These are phyloP conservation scores for Aristolochia fimbriata DNA, from an alignment of 164 flowering plant genomes.

Conservation along the genomic window DNA sequence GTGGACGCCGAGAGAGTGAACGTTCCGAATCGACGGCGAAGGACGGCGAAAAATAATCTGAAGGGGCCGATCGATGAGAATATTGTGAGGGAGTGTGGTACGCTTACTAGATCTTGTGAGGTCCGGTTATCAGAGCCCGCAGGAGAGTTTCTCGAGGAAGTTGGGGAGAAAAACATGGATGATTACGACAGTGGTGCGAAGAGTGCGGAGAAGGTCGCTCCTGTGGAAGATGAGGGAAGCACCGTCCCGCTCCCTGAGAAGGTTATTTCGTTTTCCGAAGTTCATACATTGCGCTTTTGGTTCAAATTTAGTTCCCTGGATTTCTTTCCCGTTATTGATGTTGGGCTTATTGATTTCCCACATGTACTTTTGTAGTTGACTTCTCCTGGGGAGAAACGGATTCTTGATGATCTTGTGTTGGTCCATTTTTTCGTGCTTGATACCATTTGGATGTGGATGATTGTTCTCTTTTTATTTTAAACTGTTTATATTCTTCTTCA, in stretches of 20 bases:
- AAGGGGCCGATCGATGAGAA: constrained; percentile 12
- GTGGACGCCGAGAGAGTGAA: constrained; percentile 6
- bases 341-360: too few species aligned
- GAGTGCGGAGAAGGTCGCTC: constrained; percentile 44
- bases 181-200: constrained; percentile 50
- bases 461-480: too few species aligned
- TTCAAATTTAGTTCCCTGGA: too few species aligned
- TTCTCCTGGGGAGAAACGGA: too few species aligned
- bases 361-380: too few species aligned
- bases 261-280: constrained; percentile 26
- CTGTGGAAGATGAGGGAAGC: constrained; percentile 65
- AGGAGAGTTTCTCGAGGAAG: constrained; percentile 14
- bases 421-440: too few species aligned
- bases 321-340: too few species aligned
- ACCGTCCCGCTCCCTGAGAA: constrained; percentile 73
- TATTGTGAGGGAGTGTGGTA: constrained; percentile 5
- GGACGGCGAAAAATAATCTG: constrained; percentile 16
- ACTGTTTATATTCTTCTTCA: too few species aligned
- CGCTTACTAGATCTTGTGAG: constrained; percentile 8
- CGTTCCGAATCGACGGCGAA: constrained; percentile 10
- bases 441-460: too few species aligned
- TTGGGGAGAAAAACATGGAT: constrained; percentile 44
- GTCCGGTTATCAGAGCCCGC: not conserved
- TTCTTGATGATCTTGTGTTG: too few species aligned
- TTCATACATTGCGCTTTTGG: too few species aligned